phyloP scores from a whole-genome alignment of 331 rosid species.

The Quercus phellos region DNA sequence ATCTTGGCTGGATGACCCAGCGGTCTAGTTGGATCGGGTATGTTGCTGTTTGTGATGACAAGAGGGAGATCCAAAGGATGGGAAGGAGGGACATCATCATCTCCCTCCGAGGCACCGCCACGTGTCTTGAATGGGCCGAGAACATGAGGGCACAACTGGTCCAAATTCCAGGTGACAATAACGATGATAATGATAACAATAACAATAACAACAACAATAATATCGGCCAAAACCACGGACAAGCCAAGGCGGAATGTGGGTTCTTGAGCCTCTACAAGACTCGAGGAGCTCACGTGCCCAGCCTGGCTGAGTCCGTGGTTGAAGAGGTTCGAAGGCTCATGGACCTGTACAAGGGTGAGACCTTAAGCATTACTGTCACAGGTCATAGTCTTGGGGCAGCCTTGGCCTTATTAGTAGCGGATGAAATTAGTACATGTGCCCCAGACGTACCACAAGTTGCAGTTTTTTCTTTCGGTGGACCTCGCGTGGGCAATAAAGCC shows the following conservation, averaged over 20 bases:
- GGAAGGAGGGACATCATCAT: constrained; percentile 83
- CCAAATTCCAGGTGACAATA: constrained; percentile 7
- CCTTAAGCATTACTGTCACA: constrained; percentile 64
- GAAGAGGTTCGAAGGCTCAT: constrained; percentile 53
- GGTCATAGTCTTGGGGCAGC: constrained; percentile 94
- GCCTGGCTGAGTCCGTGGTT: constrained; percentile 63
- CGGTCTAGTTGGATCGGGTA: constrained; percentile 91
- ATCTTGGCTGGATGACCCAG: constrained; percentile 96
- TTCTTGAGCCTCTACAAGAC: constrained; percentile 72
- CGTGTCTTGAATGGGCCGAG: constrained; percentile 97
- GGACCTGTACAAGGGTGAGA: constrained; percentile 61
- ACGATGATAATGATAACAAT: too few species aligned
- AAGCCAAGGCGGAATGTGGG: constrained; percentile 72
- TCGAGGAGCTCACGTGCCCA: constrained; percentile 57
- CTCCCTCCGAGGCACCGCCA: constrained; percentile 86
- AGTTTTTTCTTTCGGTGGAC: constrained; percentile 84
- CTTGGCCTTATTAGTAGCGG: constrained; percentile 66
- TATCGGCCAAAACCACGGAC: background rate
- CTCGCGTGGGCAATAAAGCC: constrained; percentile 70
- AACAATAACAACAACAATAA: background rate
- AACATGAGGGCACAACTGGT: constrained; percentile 64
- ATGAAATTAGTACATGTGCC: constrained; percentile 52
- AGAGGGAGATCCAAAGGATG: constrained; percentile 65
- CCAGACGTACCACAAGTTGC: constrained; percentile 58
- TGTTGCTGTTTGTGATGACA: constrained; percentile 84